Conservation (phyloP, 2,329 filamentous ascomycete species). For the Aspergillus eucalypticola region DNA sequence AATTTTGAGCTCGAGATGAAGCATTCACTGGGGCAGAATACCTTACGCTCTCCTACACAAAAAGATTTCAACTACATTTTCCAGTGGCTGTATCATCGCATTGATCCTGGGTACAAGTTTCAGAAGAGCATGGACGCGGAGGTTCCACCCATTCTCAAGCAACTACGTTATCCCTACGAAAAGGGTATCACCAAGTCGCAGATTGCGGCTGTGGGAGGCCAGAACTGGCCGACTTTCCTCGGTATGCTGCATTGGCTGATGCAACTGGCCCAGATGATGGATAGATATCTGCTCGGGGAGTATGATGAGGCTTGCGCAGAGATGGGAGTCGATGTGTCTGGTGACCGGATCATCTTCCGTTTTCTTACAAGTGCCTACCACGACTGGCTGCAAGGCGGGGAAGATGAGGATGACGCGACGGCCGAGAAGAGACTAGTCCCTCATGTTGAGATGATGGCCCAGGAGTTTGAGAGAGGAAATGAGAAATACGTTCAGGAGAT, state of each 20-base stretch:
- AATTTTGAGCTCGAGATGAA: slow-evolving; percentile 99
- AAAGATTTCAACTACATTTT: slow-evolving; percentile 99
- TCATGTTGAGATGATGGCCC: slow-evolving; percentile 84
- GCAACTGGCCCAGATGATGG: slow-evolving; percentile 93
- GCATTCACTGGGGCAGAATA: slow-evolving; percentile 85
- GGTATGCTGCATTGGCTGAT: slow-evolving; percentile 98
- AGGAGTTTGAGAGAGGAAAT: slow-evolving; percentile 82
- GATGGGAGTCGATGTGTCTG: slow-evolving; percentile 80
- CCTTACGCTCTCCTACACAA: slow-evolving; percentile 89
- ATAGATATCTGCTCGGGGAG: slow-evolving; percentile 72
- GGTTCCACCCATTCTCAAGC: slow-evolving; percentile 87
- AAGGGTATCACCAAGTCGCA: slow-evolving; percentile 96
- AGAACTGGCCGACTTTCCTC: slow-evolving; percentile 95
- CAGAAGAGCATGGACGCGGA: slow-evolving; percentile 94
- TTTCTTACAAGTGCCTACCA: slow-evolving; percentile 88
- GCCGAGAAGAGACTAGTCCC: slow-evolving; percentile 76
- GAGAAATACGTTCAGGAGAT: slow-evolving; percentile 82
- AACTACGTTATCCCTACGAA: slow-evolving; percentile 91
- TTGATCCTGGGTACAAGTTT: slow-evolving; percentile 91
- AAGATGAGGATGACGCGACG: slow-evolving; percentile 83
- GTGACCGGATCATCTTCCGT: slow-evolving; percentile 90
- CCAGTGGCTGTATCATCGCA: slow-evolving; percentile 94
- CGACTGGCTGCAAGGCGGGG: slow-evolving; percentile 91
- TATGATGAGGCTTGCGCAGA: slow-evolving; percentile 92
- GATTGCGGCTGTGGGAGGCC: slow-evolving; percentile 88